Evolutionary conservation across 306 rosid species (phyloP).

Genomic region (Neltuma alba): DNA sequence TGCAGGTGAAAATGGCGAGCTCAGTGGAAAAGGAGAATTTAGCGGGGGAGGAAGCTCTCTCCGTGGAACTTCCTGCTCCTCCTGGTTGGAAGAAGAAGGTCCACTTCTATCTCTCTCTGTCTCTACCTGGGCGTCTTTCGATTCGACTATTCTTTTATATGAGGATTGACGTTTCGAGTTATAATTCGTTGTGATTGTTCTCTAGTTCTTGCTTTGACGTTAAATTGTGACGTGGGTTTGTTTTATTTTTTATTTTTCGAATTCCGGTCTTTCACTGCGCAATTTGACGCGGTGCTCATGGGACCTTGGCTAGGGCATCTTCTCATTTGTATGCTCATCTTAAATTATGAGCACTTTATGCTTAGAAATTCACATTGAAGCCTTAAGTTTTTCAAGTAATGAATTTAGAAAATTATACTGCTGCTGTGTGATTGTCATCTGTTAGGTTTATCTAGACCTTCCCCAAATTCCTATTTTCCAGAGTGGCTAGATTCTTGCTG

Average conservation of each 20-base stretch:
- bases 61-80: slow-evolving; percentile 95
- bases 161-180: neutral
- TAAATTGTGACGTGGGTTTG: slow-evolving; percentile 35
- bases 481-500: slow-evolving; percentile 25
- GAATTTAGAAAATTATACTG: slow-evolving; percentile 30
- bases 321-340: slow-evolving; percentile 29
- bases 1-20: slow-evolving; percentile 78
- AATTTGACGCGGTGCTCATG: slow-evolving; percentile 37
- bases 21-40: slow-evolving; percentile 64
- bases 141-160: slow-evolving; percentile 28
- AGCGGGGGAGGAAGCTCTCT: slow-evolving; percentile 64
- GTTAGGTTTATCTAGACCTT: slow-evolving; percentile 35
- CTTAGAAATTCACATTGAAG: slow-evolving; percentile 26
- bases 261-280: slow-evolving; percentile 32
- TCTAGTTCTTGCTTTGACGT: slow-evolving; percentile 9
- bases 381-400: slow-evolving; percentile 34
- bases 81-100: slow-evolving; percentile 97
- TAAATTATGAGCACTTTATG: slow-evolving; percentile 35
- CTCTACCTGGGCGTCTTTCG: neutral
- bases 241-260: neutral
- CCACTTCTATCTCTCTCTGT: slow-evolving; percentile 20
- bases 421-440: neutral
- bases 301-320: slow-evolving; percentile 49
- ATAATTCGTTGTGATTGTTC: slow-evolving; percentile 21
- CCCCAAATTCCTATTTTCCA: neutral